phyloP scores from a whole-genome alignment of 2,329 filamentous ascomycete genomes.

The Botrytis hyacinthi region DNA sequence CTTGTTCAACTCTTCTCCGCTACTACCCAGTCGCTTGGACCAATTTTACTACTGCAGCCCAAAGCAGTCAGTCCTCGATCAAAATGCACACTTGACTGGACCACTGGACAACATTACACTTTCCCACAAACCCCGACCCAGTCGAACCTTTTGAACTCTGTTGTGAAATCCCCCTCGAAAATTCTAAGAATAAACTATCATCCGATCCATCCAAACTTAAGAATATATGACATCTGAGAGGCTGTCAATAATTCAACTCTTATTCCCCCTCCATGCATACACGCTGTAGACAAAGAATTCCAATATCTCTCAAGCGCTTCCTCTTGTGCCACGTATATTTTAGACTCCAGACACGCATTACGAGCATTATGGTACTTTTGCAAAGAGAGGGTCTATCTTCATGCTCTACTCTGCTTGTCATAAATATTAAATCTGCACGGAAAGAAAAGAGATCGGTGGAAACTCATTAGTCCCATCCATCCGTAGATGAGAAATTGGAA shows the following conservation, averaged over 20 bases:
- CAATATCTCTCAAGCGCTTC: background rate
- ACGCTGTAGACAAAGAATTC: background rate
- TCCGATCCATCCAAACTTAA: background rate
- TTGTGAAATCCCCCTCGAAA: background rate
- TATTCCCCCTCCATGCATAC: background rate
- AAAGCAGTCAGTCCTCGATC: background rate
- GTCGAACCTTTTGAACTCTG: background rate
- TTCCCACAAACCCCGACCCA: background rate
- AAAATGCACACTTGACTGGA: background rate
- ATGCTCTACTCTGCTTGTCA: background rate
- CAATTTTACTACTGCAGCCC: background rate
- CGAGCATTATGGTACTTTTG: background rate
- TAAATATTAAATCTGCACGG: background rate
- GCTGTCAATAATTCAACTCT: background rate
- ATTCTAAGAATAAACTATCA: background rate
- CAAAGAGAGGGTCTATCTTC: background rate
- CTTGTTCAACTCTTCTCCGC: background rate
- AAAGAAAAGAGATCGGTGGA: background rate
- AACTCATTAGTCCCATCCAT: background rate
- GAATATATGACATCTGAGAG: background rate
- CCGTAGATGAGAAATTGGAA: background rate
- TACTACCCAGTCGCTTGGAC: conserved; percentile 2
- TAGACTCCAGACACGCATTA: background rate
- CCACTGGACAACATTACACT: background rate
- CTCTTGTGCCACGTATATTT: conserved; percentile 10